A percentile compares a stretch with the other conserved stretches of the same genome.
These are phyloP conservation scores for Tetraselmis striata DNA, from an alignment of 139 green algal species.

Conservation along the genomic window DNA sequence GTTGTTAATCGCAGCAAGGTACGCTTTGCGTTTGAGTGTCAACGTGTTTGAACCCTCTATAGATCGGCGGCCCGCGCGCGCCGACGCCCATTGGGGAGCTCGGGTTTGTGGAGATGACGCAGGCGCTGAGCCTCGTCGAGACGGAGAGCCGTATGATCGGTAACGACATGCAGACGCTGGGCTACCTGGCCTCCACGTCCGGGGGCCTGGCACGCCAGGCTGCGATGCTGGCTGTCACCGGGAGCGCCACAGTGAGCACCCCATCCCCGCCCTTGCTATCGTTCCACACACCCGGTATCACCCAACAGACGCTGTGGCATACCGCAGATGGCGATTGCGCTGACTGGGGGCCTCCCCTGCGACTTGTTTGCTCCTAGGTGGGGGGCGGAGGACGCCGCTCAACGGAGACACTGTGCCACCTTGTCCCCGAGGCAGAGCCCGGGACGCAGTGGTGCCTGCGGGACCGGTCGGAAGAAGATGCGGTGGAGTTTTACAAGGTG, in stretches of 20 bases:
- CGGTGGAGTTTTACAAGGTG: conserved; percentile 87
- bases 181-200: conserved; percentile 76
- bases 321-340: too few relatives aligned
- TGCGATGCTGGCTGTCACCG: not conserved
- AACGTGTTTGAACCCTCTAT: not conserved
- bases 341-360: too few relatives aligned
- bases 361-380: too few relatives aligned
- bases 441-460: conserved; percentile 2
- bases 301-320: too few relatives aligned
- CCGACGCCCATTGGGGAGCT: conserved; percentile 93
- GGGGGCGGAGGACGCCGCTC: too few relatives aligned
- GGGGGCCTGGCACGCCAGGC: conserved; percentile 28
- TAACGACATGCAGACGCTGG: conserved; percentile 78
- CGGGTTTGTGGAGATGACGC: conserved; percentile 94
- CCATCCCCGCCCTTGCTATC: too few relatives aligned
- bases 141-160: conserved; percentile 49
- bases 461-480: not conserved
- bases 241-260: too few relatives aligned
- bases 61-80: conserved; percentile 63
- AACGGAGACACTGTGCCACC: not conserved
- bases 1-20: not conserved
- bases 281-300: too few relatives aligned
- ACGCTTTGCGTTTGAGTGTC: not conserved
- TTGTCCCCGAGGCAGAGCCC: not conserved
- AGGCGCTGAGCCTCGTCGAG: conserved; percentile 72